Evolutionary conservation across 2,329 filamentous ascomycete species (phyloP), one percentile per base, ranked within the genome.

Genomic region (Aspergillaceae sp.): DNA sequence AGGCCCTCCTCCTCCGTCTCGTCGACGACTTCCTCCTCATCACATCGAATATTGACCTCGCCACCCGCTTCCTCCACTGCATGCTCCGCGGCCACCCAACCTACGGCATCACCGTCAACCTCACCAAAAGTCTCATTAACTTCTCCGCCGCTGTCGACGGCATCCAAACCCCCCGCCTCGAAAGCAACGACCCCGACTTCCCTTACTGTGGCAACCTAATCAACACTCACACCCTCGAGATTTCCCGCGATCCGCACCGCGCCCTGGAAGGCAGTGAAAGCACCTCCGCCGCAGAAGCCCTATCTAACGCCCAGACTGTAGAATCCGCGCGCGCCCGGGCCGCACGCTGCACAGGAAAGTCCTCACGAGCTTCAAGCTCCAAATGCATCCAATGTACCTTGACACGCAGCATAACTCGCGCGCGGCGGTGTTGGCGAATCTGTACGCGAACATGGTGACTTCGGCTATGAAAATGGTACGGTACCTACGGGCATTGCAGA

Each of bases 11-110:
- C 5, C 66, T 97, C 44, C 78, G 92, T 10, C 75, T 96, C 7
- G 87, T 94, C 37, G 92, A 98, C 56, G 92, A 98, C 59, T 98
- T 97, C 56, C 73, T 97, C 4, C 78, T 98, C 40, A 83, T 98
- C 57, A 95, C 86, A 0, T 81, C 82, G 0, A 76, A 87, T 42
- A 71, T 68, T 44, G 54, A 64, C 5, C 80, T 90, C 56, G 91
- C 88, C 0, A 73, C 74, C 48, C 72, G 69, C 1, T 97, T 98
- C 60, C 74, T 95, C 19, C 71, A 82, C 48, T 75, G 78, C 10
- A 95, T 98, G 90, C 84, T 94, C 56, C 65, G 68, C 1, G 91
- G 90, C 2, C 66, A 92, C 33, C 79, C 84, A 0, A 77, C 82
- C 32, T 97, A 94, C 59, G 92, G 92, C 3, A 83, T 96, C 3